Conservation (phyloP, 2,329 filamentous ascomycete species). For the Blastomyces gilchristii region DNA sequence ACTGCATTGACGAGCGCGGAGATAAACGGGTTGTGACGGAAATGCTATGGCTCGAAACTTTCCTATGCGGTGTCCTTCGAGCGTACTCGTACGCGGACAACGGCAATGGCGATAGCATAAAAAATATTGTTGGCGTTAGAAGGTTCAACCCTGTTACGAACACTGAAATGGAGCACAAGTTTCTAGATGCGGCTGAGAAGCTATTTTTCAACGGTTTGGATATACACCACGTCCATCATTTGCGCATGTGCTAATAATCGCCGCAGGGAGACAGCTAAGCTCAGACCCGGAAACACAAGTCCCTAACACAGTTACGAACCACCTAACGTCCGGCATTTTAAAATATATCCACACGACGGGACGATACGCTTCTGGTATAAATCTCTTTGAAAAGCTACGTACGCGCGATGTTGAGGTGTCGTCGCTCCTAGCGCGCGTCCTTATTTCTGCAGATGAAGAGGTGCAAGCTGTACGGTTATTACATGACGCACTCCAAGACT, state of each 20-base stretch:
- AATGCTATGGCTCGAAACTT: conserved; percentile 93
- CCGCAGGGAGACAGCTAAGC: conserved; percentile 77
- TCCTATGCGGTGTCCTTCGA: conserved; percentile 84
- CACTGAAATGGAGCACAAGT: conserved; percentile 96
- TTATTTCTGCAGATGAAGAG: conserved; percentile 92
- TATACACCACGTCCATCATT: not conserved
- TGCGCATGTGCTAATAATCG: conserved; percentile 17
- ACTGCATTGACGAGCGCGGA: conserved; percentile 92
- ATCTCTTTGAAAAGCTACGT: conserved; percentile 91
- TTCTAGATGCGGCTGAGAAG: conserved; percentile 85
- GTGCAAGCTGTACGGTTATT: conserved; percentile 87
- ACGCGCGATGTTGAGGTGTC: conserved; percentile 87
- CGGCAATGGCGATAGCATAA: conserved; percentile 84
- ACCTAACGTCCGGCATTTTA: conserved; percentile 83
- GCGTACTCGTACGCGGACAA: conserved; percentile 96
- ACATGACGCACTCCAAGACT: conserved; percentile 76
- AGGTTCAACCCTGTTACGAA: conserved; percentile 96
- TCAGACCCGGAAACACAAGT: conserved; percentile 97
- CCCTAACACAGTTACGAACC: conserved; percentile 91
- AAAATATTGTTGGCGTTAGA: conserved; percentile 93
- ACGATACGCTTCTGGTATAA: conserved; percentile 88
- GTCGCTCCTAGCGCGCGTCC: conserved; percentile 78
- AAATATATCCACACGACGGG: conserved; percentile 95
- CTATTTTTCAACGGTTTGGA: conserved; percentile 77
- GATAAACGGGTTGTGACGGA: conserved; percentile 91